Evolutionary conservation across 306 rosid species (phyloP).

Genomic region (Heteromeles arbutifolia): DNA sequence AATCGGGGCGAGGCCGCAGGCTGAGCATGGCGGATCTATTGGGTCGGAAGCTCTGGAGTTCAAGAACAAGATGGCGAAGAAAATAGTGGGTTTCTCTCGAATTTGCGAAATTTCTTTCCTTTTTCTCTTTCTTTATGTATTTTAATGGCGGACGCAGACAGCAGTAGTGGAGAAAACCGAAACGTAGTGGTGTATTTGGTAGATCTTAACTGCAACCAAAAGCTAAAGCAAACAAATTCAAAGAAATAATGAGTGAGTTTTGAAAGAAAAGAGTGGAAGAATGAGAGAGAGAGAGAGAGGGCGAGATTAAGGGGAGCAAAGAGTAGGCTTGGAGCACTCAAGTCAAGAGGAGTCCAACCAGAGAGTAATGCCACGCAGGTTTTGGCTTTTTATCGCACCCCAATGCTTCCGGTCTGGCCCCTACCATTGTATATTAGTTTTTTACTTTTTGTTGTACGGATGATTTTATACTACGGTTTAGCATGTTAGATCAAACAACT

Average conservation of each 20-base stretch:
- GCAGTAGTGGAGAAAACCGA: not conserved
- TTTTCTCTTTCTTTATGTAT: not conserved
- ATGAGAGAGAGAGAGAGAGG: not conserved
- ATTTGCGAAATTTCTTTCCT: not conserved
- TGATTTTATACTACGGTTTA: too few species aligned
- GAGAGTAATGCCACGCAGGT: constrained; percentile 35
- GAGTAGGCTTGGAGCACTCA: not conserved
- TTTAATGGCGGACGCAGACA: constrained; percentile 1
- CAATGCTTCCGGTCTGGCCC: constrained; percentile 17
- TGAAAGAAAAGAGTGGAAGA: not conserved
- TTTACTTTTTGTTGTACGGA: not conserved
- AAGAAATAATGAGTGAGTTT: not conserved
- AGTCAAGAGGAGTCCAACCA: constrained; percentile 62
- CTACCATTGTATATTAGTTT: not conserved
- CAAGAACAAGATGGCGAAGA: not conserved
- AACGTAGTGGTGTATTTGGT: constrained; percentile 39
- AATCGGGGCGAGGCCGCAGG: constrained; percentile 91
- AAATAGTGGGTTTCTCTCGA: constrained; percentile 6
- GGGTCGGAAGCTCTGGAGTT: constrained; percentile 30
- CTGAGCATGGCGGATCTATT: constrained; percentile 93
- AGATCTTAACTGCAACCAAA: constrained; percentile 56
- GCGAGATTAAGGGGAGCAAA: not conserved
- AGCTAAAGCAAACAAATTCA: constrained; percentile 13
- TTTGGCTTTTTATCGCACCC: constrained; percentile 36
- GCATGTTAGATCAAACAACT: too few species aligned